Evolutionary conservation across 2,329 filamentous ascomycete genomes (phyloP).

Genomic region (Arachnopeziza araneosa): DNA sequence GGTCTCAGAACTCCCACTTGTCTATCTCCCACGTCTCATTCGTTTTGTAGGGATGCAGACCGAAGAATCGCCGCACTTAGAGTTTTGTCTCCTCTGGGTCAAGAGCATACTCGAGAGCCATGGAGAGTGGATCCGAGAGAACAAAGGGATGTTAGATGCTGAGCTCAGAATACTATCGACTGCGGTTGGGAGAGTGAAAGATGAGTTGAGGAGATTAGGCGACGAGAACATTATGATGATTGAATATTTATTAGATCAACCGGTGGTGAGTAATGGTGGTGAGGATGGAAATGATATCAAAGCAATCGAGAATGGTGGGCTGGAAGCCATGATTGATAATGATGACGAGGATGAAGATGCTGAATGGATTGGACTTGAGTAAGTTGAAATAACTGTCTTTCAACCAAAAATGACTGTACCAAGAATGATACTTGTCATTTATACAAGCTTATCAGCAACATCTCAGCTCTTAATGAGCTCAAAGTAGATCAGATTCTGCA

Average conservation of each 20-base stretch:
- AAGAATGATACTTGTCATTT: slow-evolving; percentile 11
- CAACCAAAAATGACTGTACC: too few species aligned
- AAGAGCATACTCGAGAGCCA: slow-evolving; percentile 76
- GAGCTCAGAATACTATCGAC: slow-evolving; percentile 80
- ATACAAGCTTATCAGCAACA: too few species aligned
- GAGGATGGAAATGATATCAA: slow-evolving; percentile 26
- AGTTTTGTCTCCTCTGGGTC: slow-evolving; percentile 93
- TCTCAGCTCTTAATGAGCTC: too few species aligned
- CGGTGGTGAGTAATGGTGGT: slow-evolving; percentile 29
- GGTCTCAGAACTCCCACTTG: slow-evolving; percentile 70
- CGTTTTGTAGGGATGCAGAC: slow-evolving; percentile 84
- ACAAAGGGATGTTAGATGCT: slow-evolving; percentile 71
- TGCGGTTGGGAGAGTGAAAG: slow-evolving; percentile 72
- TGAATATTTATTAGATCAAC: slow-evolving; percentile 67
- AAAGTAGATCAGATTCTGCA: too few species aligned
- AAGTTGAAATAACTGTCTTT: background rate
- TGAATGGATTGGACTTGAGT: slow-evolving; percentile 50
- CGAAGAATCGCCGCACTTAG: slow-evolving; percentile 86
- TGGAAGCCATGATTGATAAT: slow-evolving; percentile 28
- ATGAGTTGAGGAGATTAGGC: slow-evolving; percentile 74
- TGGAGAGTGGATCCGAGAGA: slow-evolving; percentile 77
- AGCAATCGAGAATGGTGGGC: slow-evolving; percentile 32
- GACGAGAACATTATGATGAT: slow-evolving; percentile 88
- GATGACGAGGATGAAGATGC: slow-evolving; percentile 41
- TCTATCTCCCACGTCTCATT: slow-evolving; percentile 81